These are phyloP conservation scores for Hanseniaspora vineae DNA, from an alignment of 805 yeast species.

Conservation along the genomic window DNA sequence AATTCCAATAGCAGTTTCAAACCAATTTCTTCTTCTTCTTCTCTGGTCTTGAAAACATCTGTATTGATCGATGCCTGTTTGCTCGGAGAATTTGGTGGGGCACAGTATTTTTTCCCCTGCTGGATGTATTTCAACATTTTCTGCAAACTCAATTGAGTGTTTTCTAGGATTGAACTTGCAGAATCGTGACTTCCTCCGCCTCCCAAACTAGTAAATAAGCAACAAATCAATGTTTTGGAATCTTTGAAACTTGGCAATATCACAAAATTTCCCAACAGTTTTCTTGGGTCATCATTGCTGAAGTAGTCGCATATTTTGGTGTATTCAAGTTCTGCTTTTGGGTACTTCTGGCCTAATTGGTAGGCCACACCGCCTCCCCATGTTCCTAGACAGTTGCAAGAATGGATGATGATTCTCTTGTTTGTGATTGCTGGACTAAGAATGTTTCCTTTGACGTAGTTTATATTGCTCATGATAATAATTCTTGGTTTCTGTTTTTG, in stretches of 20 bases:
- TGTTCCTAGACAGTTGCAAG: slow-evolving; percentile 64
- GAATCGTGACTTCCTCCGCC: slow-evolving; percentile 33
- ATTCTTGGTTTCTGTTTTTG: neutral
- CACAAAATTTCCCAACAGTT: slow-evolving; percentile 34
- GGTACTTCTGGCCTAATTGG: slow-evolving; percentile 39
- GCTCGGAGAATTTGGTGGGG: neutral
- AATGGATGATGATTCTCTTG: slow-evolving; percentile 50
- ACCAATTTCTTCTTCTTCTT: neutral
- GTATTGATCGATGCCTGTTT: neutral
- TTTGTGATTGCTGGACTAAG: slow-evolving; percentile 4
- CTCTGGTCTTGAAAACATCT: neutral
- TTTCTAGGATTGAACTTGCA: slow-evolving; percentile 32
- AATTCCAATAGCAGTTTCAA: neutral
- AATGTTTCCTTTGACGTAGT: slow-evolving; percentile 13
- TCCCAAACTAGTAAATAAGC: slow-evolving; percentile 58
- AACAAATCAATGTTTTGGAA: slow-evolving; percentile 31
- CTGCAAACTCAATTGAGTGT: neutral
- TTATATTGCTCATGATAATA: slow-evolving; percentile 2
- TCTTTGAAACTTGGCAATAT: slow-evolving; percentile 15
- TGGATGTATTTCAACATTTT: neutral
- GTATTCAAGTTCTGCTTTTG: slow-evolving; percentile 42
- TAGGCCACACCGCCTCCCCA: slow-evolving; percentile 86
- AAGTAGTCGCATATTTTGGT: slow-evolving; percentile 13
- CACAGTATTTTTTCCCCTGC: neutral
- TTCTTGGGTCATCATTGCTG: slow-evolving; percentile 17